Conservation (phyloP, 495 filamentous ascomycete genomes). For the Lasiosphaeria hispida region DNA sequence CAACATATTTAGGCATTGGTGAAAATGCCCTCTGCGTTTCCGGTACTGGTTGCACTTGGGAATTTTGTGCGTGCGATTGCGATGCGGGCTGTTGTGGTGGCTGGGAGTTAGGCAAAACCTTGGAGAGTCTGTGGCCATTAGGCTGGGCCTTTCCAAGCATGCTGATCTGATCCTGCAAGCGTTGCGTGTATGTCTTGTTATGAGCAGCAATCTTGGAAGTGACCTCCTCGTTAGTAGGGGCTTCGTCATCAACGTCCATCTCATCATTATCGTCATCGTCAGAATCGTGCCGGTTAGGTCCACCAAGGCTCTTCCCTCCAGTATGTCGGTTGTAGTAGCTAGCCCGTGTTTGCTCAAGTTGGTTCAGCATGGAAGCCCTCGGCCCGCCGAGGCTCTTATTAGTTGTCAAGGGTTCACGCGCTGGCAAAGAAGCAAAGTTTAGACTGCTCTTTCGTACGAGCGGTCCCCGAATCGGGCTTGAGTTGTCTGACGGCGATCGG, state of each 20-base stretch:
- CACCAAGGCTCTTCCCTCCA: constrained; percentile 58
- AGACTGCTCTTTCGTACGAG: constrained; percentile 85
- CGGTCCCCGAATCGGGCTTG: constrained; percentile 46
- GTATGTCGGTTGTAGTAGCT: constrained; percentile 66
- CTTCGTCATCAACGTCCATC: constrained; percentile 50
- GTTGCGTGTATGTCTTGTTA: constrained; percentile 87
- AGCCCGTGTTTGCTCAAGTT: constrained; percentile 65
- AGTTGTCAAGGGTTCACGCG: constrained; percentile 78
- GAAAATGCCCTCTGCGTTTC: constrained; percentile 32
- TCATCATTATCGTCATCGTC: constrained; percentile 53
- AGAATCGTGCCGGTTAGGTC: constrained; percentile 35
- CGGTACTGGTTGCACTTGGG: constrained; percentile 53
- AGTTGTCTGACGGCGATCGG: constrained; percentile 47
- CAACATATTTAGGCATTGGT: constrained; percentile 30
- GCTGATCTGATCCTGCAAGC: constrained; percentile 87
- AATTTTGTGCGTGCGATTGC: constrained; percentile 1
- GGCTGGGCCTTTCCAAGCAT: constrained; percentile 83
- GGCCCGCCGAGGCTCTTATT: constrained; percentile 71
- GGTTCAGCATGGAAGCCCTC: constrained; percentile 70
- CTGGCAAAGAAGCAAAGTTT: constrained; percentile 86
- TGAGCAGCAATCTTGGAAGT: constrained; percentile 48
- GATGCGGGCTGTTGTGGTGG: constrained; percentile 31
- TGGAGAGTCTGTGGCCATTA: constrained; percentile 58
- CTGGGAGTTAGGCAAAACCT: constrained; percentile 59
- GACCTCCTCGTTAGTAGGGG: constrained; percentile 34